These are phyloP conservation scores for Wickerhamomyces ciferrii DNA, from an alignment of 805 yeast species.

Conservation along the genomic window DNA sequence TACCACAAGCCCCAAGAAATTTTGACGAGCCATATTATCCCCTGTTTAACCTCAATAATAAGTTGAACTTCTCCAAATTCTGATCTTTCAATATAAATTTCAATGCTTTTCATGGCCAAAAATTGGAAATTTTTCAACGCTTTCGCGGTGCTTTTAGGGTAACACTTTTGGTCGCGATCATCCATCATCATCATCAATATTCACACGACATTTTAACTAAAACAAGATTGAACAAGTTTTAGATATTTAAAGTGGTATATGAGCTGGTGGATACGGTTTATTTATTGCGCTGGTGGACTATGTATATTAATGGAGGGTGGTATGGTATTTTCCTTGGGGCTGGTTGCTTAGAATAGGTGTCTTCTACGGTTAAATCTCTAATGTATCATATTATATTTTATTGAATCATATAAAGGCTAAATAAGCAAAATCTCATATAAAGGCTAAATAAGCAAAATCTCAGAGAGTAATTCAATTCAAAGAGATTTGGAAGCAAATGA, in stretches of 20 bases:
- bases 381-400: background rate
- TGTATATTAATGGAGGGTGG: too few relatives aligned
- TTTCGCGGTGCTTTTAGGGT: background rate
- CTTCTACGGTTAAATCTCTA: too few relatives aligned
- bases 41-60: background rate
- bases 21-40: slow-evolving; percentile 73
- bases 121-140: background rate
- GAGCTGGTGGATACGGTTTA: too few relatives aligned
- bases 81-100: background rate
- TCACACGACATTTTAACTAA: too few relatives aligned
- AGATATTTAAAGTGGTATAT: too few relatives aligned
- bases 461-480: background rate
- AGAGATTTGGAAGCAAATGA: background rate
- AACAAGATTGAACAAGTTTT: too few relatives aligned
- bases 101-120: background rate
- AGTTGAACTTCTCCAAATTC: background rate
- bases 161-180: background rate
- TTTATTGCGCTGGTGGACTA: too few relatives aligned
- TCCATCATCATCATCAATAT: too few relatives aligned
- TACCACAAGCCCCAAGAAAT: slow-evolving; percentile 86
- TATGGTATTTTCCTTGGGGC: too few relatives aligned
- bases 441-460: background rate
- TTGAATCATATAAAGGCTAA: background rate
- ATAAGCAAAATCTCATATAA: background rate
- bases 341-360: too few relatives aligned